These are phyloP conservation scores for Trichoderma erinaceum DNA, from an alignment of 495 filamentous ascomycete species.

Conservation along the genomic window DNA sequence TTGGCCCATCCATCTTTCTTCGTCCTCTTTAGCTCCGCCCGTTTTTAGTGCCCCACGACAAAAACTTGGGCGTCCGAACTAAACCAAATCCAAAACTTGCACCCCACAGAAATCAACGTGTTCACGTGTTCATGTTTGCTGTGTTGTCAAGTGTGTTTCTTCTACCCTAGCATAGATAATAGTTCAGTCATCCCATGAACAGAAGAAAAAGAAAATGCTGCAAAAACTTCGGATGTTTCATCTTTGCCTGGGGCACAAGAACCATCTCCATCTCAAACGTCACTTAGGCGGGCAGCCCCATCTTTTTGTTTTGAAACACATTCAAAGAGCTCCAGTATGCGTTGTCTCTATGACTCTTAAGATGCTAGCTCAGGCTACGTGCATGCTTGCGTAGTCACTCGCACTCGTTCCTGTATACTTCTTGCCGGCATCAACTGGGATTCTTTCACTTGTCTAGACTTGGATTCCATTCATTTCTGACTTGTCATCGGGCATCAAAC, in stretches of 20 bases:
- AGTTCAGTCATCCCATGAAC: no score
- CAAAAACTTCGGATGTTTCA: no score
- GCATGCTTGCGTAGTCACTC: neutral
- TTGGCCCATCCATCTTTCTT: neutral
- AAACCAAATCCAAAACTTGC: no score
- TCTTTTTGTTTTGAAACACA: constrained; percentile 1
- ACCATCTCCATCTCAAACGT: neutral
- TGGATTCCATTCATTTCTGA: constrained; percentile 16
- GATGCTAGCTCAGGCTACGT: neutral
- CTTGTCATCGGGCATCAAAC: constrained; percentile 14
- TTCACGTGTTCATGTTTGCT: no score
- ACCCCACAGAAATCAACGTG: no score
- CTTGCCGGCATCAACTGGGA: neutral
- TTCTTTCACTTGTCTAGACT: neutral
- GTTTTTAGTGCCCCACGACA: neutral
- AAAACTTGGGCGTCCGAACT: neutral
- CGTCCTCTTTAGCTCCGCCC: neutral
- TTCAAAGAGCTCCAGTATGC: neutral
- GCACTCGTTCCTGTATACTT: neutral
- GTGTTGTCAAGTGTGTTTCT: no score
- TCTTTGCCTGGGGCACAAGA: neutral
- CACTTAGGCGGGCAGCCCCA: neutral
- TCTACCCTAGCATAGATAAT: no score
- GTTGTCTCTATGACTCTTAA: neutral
- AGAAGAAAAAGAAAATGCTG: no score